Evolutionary conservation across 495 filamentous ascomycete genomes (phyloP).

Genomic region (Aspergillus egyptiacus): DNA sequence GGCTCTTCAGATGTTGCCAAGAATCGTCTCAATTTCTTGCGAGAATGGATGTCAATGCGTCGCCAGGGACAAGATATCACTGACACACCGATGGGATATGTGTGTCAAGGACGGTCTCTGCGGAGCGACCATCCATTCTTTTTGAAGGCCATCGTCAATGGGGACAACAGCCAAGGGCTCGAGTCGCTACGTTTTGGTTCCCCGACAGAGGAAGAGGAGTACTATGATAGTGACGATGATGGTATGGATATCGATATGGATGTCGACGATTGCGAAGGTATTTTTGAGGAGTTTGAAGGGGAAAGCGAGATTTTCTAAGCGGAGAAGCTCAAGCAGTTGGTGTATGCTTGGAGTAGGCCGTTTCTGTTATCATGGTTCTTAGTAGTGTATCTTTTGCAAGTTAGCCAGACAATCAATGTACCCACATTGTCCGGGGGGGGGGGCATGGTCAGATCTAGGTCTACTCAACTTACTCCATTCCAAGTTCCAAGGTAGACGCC

Average conservation of each 20-base stretch:
- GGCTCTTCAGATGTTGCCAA: background rate
- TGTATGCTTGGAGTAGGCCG: too few relatives aligned
- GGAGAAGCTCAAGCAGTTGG: too few relatives aligned
- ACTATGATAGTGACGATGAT: conserved; percentile 11
- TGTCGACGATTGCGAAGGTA: background rate
- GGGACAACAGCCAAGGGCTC: background rate
- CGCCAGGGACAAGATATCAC: conserved; percentile 47
- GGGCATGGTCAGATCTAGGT: too few relatives aligned
- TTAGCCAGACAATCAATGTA: too few relatives aligned
- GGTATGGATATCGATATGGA: background rate
- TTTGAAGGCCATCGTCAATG: background rate
- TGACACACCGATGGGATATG: conserved; percentile 52
- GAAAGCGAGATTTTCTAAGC: too few relatives aligned
- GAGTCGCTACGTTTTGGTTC: conserved; percentile 1
- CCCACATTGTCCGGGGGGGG: too few relatives aligned
- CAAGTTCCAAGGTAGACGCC: too few relatives aligned
- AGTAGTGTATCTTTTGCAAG: too few relatives aligned
- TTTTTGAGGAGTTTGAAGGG: too few relatives aligned
- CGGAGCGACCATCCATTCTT: conserved; percentile 43
- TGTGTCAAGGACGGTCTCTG: conserved; percentile 43
- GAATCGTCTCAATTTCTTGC: conserved; percentile 28
- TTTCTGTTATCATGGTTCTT: too few relatives aligned
- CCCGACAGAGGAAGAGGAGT: background rate
- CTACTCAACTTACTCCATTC: too few relatives aligned
- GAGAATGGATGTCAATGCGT: conserved; percentile 47